Percentiles rank a stretch among this genome's conserved stretches.
These are phyloP conservation scores for Litsea cubeba DNA, from an alignment of 164 flowering plant genomes.

Conservation along the genomic window DNA sequence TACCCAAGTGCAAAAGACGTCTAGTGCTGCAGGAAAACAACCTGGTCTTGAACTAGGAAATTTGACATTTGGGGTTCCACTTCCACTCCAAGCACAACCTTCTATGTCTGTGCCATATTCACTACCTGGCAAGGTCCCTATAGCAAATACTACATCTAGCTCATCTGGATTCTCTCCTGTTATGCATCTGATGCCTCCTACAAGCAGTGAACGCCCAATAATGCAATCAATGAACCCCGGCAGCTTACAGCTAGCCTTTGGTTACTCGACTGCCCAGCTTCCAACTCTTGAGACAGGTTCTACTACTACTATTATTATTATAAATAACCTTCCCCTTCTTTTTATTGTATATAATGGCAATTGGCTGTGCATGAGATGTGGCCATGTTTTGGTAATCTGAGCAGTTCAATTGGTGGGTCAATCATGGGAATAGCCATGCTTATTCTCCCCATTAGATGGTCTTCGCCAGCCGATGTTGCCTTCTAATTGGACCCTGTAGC, in stretches of 20 bases:
- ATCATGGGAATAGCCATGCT: not conserved
- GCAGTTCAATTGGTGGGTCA: not conserved
- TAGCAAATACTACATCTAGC: conserved; percentile 25
- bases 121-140: conserved; percentile 34
- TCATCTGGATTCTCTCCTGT: conserved; percentile 39
- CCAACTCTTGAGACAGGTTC: conserved; percentile 62
- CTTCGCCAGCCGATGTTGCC: not conserved
- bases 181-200: conserved; percentile 40
- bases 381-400: not conserved
- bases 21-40: conserved; percentile 35
- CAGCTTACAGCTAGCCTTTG: conserved; percentile 52
- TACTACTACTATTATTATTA: not conserved
- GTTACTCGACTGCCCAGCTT: conserved; percentile 68
- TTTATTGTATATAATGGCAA: too few species aligned
- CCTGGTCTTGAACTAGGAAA: conserved; percentile 29
- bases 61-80: conserved; percentile 33
- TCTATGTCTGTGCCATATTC: conserved; percentile 36
- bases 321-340: conserved; percentile 35
- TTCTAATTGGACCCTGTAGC: not conserved
- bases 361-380: not conserved
- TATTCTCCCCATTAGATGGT: not conserved
- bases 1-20: conserved; percentile 35
- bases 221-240: conserved; percentile 38
- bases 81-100: conserved; percentile 36
- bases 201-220: conserved; percentile 40